A percentile compares a stretch with the other conserved stretches of the same genome.
Conservation (phyloP, 495 filamentous ascomycete species). For the Xylaria telfairii region DNA sequence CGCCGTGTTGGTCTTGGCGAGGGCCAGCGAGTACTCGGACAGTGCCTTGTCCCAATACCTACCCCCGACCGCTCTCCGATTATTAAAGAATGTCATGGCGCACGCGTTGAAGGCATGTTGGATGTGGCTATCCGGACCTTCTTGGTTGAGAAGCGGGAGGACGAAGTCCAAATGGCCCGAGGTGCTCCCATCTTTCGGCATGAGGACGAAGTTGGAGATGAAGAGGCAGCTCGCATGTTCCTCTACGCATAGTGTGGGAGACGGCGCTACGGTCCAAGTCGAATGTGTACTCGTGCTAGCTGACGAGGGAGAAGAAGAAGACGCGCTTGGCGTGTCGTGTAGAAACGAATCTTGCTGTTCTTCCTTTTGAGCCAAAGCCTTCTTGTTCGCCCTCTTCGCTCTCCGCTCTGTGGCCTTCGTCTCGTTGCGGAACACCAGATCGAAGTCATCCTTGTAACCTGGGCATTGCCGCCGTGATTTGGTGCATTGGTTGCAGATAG, state of each 20-base stretch:
- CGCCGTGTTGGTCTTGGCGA: conserved; percentile 59
- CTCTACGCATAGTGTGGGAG: conserved; percentile 48
- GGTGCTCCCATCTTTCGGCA: conserved; percentile 49
- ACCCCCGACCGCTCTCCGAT: conserved; percentile 43
- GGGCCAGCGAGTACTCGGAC: conserved; percentile 54
- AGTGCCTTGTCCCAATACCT: conserved; percentile 46
- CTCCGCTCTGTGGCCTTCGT: conserved; percentile 64
- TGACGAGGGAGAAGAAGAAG: conserved; percentile 13
- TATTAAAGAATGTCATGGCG: conserved; percentile 61
- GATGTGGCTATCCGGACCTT: conserved; percentile 54
- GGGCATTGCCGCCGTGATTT: conserved; percentile 71
- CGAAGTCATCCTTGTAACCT: conserved; percentile 72
- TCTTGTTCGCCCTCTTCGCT: conserved; percentile 48
- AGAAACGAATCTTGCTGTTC: neutral
- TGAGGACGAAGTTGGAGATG: conserved; percentile 61
- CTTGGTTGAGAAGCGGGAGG: conserved; percentile 57
- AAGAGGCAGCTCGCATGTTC: conserved; percentile 61
- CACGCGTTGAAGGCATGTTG: conserved; percentile 66
- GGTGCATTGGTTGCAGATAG: conserved; percentile 70
- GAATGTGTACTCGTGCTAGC: conserved; percentile 18
- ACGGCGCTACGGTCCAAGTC: conserved; percentile 25
- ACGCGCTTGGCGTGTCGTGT: neutral
- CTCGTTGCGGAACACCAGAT: conserved; percentile 70
- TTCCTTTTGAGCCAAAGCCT: conserved; percentile 32
- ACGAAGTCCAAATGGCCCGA: conserved; percentile 64